A percentile compares a stretch with the other conserved stretches of the same genome.
Conservation (phyloP, 176 grass and related monocot species). For the Echinochloa phyllopogon region DNA sequence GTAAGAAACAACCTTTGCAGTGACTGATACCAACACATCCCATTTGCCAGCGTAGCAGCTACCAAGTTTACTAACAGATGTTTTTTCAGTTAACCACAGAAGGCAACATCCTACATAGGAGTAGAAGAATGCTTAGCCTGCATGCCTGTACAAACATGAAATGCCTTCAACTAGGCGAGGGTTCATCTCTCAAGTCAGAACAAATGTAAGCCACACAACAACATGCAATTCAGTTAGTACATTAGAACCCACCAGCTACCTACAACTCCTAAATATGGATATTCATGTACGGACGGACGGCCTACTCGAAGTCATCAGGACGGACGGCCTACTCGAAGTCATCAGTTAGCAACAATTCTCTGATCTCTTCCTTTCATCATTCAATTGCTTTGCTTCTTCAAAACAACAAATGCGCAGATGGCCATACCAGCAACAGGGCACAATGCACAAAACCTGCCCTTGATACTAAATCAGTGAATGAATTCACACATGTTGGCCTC, state of each 20-base stretch:
- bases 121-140: neutral
- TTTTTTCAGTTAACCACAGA: neutral
- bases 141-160: slow-evolving; percentile 41
- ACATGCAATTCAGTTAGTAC: slow-evolving; percentile 5
- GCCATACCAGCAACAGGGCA: slow-evolving; percentile 23
- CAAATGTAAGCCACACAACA: slow-evolving; percentile 22
- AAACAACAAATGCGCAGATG: slow-evolving; percentile 14
- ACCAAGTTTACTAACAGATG: slow-evolving; percentile 14
- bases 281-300: slow-evolving; percentile 24
- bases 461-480: slow-evolving; percentile 43
- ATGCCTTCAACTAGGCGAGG: neutral
- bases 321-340: slow-evolving; percentile 11
- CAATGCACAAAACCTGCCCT: slow-evolving; percentile 49
- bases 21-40: neutral
- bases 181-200: neutral
- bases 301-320: slow-evolving; percentile 28
- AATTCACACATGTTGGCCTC: slow-evolving; percentile 37
- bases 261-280: slow-evolving; percentile 38
- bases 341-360: slow-evolving; percentile 10
- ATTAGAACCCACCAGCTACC: slow-evolving; percentile 25
- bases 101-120: neutral
- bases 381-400: slow-evolving; percentile 33
- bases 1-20: neutral
- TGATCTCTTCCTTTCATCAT: slow-evolving; percentile 24
- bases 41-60: neutral